Evolutionary conservation across 2,329 filamentous ascomycete genomes (phyloP).

Genomic region (Microdochium trichocladiopsis): DNA sequence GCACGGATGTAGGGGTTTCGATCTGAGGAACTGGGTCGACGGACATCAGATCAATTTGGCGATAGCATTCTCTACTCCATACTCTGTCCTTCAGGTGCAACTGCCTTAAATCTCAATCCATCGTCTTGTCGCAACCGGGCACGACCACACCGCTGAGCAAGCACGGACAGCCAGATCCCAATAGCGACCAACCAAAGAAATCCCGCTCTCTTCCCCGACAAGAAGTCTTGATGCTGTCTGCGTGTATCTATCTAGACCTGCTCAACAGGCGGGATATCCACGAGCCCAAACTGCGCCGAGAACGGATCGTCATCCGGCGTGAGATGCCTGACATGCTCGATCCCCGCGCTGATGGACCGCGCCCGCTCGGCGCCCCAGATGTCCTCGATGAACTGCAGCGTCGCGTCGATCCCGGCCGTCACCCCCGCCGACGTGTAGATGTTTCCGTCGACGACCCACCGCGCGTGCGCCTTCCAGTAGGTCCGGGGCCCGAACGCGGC

Average conservation of each 20-base stretch:
- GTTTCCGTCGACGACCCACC: constrained; percentile 52
- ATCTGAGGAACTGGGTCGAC: too few species aligned
- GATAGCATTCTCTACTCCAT: too few species aligned
- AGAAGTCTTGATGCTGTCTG: too few species aligned
- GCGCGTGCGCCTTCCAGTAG: constrained; percentile 43
- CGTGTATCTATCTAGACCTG: too few species aligned
- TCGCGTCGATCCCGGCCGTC: constrained; percentile 50
- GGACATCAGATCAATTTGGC: too few species aligned
- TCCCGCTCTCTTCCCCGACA: too few species aligned
- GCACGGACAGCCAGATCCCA: too few species aligned
- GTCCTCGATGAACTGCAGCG: constrained; percentile 42
- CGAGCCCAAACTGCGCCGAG: constrained; percentile 19
- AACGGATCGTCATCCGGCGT: constrained; percentile 44
- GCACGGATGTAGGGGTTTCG: too few species aligned
- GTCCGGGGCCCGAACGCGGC: constrained; percentile 31
- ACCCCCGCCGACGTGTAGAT: constrained; percentile 53
- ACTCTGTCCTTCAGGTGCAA: too few species aligned
- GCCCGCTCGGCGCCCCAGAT: constrained; percentile 43
- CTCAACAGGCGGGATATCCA: neutral
- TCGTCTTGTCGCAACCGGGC: too few species aligned
- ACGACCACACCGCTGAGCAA: too few species aligned
- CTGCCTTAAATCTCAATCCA: too few species aligned
- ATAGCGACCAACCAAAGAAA: neutral
- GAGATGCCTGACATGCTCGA: constrained; percentile 47
- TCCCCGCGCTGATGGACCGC: constrained; percentile 31